A percentile compares a stretch with the other conserved stretches of the same genome.
Evolutionary conservation across 306 rosid genomes (phyloP).

Genomic region (Medicago ruthenica): DNA sequence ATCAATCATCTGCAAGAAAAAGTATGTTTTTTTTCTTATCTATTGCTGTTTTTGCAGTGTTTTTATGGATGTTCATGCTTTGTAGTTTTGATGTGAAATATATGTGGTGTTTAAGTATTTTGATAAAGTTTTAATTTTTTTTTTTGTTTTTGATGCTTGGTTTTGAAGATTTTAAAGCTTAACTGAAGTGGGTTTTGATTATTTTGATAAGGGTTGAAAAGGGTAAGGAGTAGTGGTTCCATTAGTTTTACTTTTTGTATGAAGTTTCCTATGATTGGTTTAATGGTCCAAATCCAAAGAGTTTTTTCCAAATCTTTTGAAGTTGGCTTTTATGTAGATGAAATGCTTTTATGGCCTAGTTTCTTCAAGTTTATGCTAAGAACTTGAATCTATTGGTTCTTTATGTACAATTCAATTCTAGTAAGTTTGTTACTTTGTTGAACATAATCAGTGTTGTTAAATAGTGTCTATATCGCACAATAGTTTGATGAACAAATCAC

Average conservation of each 20-base stretch:
- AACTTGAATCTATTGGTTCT: constrained; percentile 1
- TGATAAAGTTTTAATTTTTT: neutral
- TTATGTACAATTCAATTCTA: neutral
- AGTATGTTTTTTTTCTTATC: constrained; percentile 33
- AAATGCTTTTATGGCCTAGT: neutral
- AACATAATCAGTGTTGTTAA: neutral
- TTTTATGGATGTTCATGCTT: neutral
- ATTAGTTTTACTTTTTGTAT: neutral
- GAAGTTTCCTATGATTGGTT: constrained; percentile 8
- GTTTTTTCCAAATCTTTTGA: neutral
- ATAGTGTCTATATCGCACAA: neutral
- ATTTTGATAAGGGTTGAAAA: constrained; percentile 7
- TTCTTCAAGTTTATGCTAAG: constrained; percentile 26
- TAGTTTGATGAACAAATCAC: neutral
- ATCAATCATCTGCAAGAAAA: constrained; percentile 30
- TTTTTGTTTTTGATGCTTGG: neutral
- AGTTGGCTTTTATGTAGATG: neutral
- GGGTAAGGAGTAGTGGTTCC: neutral
- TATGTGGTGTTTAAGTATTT: constrained; percentile 2
- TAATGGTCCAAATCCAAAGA: no score
- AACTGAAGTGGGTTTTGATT: constrained; percentile 28
- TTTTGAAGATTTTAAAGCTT: constrained; percentile 11
- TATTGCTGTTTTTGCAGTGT: neutral
- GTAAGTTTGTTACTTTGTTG: neutral
- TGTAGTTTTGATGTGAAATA: neutral